These are phyloP conservation scores for Yamadazyma tumulicola DNA, from an alignment of 805 yeast genomes.

Conservation along the genomic window DNA sequence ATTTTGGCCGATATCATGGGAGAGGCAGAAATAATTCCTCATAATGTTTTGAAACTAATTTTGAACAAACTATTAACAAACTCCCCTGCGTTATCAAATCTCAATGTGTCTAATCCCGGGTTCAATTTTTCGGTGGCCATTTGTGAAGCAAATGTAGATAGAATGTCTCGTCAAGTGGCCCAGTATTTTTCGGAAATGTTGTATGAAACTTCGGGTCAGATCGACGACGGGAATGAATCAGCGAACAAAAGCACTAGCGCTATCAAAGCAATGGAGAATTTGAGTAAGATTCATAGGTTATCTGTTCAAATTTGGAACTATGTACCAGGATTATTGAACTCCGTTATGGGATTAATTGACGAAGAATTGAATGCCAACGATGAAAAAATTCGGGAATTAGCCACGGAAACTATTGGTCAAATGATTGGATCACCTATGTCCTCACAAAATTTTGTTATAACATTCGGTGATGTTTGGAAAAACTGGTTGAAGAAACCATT, in stretches of 20 bases:
- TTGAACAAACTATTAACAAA: constrained; percentile 55
- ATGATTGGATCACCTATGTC: constrained; percentile 40
- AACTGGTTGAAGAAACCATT: constrained; percentile 74
- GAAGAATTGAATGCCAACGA: constrained; percentile 77
- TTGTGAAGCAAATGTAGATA: constrained; percentile 67
- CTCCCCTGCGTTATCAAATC: constrained; percentile 5
- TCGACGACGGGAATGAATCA: constrained; percentile 19
- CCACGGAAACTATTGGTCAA: constrained; percentile 70
- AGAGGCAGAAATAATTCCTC: constrained; percentile 65
- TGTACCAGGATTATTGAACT: constrained; percentile 68
- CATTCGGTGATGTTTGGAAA: constrained; percentile 58
- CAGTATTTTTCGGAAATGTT: constrained; percentile 76
- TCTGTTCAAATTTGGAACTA: constrained; percentile 70
- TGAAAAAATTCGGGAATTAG: constrained; percentile 56
- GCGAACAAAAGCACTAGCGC: constrained; percentile 4
- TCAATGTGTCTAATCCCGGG: constrained; percentile 49
- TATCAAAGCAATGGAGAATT: constrained; percentile 31
- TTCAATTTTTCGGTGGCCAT: constrained; percentile 63
- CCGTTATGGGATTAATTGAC: constrained; percentile 75
- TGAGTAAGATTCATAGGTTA: constrained; percentile 60
- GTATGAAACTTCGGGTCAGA: constrained; percentile 43
- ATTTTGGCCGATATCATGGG: constrained; percentile 71
- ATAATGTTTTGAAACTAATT: constrained; percentile 56
- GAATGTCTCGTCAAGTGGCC: constrained; percentile 72
- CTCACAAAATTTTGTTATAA: constrained; percentile 41